Conservation (phyloP, 2,329 filamentous ascomycete genomes). For the Piedraia hortae region DNA sequence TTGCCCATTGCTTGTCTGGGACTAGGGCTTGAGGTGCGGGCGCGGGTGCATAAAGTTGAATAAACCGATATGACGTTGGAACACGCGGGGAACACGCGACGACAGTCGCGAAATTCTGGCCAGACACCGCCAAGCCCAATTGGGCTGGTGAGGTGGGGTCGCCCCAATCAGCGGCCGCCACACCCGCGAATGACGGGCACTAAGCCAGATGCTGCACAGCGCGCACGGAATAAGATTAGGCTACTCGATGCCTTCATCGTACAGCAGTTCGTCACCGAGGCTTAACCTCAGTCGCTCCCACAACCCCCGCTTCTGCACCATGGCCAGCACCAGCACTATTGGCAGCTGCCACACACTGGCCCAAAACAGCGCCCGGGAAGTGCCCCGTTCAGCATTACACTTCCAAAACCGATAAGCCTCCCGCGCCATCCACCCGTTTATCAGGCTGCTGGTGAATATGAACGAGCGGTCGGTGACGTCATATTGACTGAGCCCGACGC, state of each 20-base stretch:
- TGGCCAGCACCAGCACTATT: conserved; percentile 62
- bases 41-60: too few species aligned
- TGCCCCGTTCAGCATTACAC: conserved; percentile 48
- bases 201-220: too few species aligned
- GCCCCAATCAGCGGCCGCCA: too few species aligned
- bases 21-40: too few species aligned
- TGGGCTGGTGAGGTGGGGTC: too few species aligned
- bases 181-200: too few species aligned
- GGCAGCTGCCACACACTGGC: conserved; percentile 93
- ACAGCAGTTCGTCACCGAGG: conserved; percentile 28
- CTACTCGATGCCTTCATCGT: too few species aligned
- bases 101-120: too few species aligned
- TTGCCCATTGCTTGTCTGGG: conserved; percentile 60
- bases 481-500: conserved; percentile 46
- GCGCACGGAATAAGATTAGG: too few species aligned
- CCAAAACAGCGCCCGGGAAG: conserved; percentile 73
- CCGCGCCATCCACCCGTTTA: conserved; percentile 63
- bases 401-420: conserved; percentile 65
- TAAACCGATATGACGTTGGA: too few species aligned
- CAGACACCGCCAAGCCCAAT: too few species aligned
- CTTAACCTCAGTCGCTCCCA: conserved; percentile 59
- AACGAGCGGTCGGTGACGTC: conserved; percentile 73
- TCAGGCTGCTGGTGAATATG: conserved; percentile 46
- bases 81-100: too few species aligned
- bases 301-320: conserved; percentile 80